Evolutionary conservation across 805 yeast species (phyloP).

Genomic region (Saccharomycopsis babjevae): DNA sequence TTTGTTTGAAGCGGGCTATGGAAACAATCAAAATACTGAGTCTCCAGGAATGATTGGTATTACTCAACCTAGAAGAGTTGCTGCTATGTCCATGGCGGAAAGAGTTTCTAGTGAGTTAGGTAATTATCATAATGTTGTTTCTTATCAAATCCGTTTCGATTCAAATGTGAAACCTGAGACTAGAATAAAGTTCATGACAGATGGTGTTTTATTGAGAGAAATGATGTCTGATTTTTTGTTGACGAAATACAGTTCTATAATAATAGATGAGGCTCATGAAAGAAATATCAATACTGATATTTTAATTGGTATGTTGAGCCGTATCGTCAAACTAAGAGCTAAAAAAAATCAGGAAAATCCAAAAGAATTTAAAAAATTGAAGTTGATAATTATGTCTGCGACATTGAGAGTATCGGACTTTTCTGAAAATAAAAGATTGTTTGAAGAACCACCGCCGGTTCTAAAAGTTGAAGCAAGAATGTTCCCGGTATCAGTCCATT

Average conservation of each 20-base stretch:
- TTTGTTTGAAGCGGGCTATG: constrained; percentile 86
- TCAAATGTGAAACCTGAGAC: constrained; percentile 54
- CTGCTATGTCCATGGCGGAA: constrained; percentile 84
- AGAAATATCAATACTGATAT: constrained; percentile 94
- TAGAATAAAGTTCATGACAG: constrained; percentile 82
- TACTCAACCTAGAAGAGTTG: constrained; percentile 93
- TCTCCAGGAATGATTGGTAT: constrained; percentile 93
- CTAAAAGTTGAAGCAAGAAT: constrained; percentile 88
- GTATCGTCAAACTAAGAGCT: constrained; percentile 67
- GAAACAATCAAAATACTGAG: constrained; percentile 40
- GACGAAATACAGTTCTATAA: constrained; percentile 70
- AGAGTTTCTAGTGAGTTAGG: constrained; percentile 75
- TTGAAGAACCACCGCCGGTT: constrained; percentile 72
- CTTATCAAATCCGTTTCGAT: constrained; percentile 77
- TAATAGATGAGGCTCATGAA: constrained; percentile 98
- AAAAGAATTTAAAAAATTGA: constrained; percentile 46
- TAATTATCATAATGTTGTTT: constrained; percentile 57
- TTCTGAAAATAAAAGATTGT: constrained; percentile 66
- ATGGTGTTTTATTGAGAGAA: constrained; percentile 87
- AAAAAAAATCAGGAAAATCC: constrained; percentile 42
- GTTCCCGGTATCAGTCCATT: constrained; percentile 86
- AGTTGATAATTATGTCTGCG: constrained; percentile 92
- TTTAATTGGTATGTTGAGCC: constrained; percentile 85
- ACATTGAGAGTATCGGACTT: constrained; percentile 90
- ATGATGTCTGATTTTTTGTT: constrained; percentile 82